Conservation (phyloP, 1,284 basidiomycete species). For the Chalciporus piperatoides region DNA sequence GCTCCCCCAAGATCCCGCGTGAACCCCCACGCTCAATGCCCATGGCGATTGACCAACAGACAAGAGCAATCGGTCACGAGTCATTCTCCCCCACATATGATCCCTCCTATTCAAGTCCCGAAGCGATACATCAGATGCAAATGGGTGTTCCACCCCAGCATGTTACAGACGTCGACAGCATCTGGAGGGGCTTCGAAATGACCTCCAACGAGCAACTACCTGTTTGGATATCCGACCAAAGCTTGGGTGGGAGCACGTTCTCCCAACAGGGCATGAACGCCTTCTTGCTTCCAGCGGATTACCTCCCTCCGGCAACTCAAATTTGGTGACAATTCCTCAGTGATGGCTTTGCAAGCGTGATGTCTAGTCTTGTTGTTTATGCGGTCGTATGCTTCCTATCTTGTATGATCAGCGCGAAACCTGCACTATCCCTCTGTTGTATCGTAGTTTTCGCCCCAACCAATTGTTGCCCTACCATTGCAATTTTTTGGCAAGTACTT, state of each 20-base stretch:
- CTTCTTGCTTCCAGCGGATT: slow-evolving; percentile 72
- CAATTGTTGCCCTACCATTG: neutral
- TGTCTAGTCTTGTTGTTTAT: slow-evolving; percentile 19
- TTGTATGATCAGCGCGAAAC: slow-evolving; percentile 23
- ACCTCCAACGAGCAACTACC: slow-evolving; percentile 71
- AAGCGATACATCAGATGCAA: slow-evolving; percentile 37
- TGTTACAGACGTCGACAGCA: slow-evolving; percentile 59
- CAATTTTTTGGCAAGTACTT: neutral
- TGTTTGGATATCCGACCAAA: slow-evolving; percentile 80
- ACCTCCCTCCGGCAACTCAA: slow-evolving; percentile 62
- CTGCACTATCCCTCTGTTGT: slow-evolving; percentile 17
- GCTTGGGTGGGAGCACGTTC: slow-evolving; percentile 67
- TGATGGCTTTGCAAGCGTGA: slow-evolving; percentile 1
- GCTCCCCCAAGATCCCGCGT: slow-evolving; percentile 54
- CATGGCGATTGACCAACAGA: slow-evolving; percentile 35
- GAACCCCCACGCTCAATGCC: slow-evolving; percentile 42
- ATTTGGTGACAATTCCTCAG: slow-evolving; percentile 54
- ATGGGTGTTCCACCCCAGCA: slow-evolving; percentile 35
- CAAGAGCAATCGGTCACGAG: slow-evolving; percentile 25
- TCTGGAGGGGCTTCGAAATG: slow-evolving; percentile 69
- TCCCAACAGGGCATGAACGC: slow-evolving; percentile 79
- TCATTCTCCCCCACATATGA: slow-evolving; percentile 37
- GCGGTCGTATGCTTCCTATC: slow-evolving; percentile 20
- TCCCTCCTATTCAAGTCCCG: slow-evolving; percentile 44
- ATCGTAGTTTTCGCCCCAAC: slow-evolving; percentile 5